Evolutionary conservation across 2,329 filamentous ascomycete species (phyloP).

Genomic region (Calonectria hawksworthii): DNA sequence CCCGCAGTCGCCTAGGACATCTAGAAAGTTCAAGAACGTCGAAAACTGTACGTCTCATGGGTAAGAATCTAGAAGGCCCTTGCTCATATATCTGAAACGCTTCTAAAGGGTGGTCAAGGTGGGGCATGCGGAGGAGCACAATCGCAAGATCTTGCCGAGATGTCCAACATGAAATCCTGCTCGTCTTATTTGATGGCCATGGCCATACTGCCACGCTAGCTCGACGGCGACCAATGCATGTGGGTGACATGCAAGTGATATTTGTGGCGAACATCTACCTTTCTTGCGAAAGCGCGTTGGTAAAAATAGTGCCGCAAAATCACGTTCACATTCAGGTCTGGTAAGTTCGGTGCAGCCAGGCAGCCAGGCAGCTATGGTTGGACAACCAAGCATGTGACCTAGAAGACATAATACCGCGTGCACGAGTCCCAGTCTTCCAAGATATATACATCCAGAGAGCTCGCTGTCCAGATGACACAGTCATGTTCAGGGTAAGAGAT

Average conservation of each 20-base stretch:
- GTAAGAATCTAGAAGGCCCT: not conserved
- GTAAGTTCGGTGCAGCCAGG: not conserved
- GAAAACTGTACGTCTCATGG: not conserved
- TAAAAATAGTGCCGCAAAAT: not conserved
- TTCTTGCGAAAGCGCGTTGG: too few species aligned
- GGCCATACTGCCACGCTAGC: not conserved
- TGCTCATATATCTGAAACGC: constrained; percentile 2
- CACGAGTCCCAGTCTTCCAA: not conserved
- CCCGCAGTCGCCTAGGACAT: not conserved
- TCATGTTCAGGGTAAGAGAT: constrained; percentile 9
- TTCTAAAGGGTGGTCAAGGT: not conserved
- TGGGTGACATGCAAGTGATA: not conserved
- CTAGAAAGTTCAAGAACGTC: not conserved
- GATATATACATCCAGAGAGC: too few species aligned
- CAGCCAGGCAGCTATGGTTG: not conserved
- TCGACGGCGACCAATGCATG: not conserved
- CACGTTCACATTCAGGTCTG: too few species aligned
- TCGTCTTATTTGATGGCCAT: not conserved
- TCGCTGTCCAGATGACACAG: not conserved
- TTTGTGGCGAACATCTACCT: not conserved
- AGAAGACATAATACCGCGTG: not conserved
- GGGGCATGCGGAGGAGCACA: constrained; percentile 3
- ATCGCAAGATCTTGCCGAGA: constrained; percentile 4
- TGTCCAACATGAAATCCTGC: not conserved
- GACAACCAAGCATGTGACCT: not conserved